Percentiles rank a stretch among this genome's conserved stretches.
Evolutionary conservation across 805 yeast species (phyloP).

Genomic region (Debaryomyces tyrocola): DNA sequence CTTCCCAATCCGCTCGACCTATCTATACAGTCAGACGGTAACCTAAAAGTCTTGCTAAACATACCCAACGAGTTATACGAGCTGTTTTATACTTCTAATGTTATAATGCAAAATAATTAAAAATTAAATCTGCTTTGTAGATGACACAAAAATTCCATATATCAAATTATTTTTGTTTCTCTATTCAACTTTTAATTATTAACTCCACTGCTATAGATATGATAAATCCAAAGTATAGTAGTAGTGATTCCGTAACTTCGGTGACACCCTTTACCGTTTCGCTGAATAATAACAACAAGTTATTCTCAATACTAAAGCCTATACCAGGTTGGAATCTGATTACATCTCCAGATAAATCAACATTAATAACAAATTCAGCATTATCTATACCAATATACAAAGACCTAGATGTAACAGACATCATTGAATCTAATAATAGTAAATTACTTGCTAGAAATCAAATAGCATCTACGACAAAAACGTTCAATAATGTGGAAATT

Average conservation of each 20-base stretch:
- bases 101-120: no score
- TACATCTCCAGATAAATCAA: not conserved
- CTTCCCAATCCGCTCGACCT: not conserved
- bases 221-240: not conserved
- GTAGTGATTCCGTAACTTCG: not conserved
- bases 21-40: not conserved
- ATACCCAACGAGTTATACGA: not conserved
- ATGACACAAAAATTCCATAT: not conserved
- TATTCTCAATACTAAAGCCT: slow-evolving; percentile 12
- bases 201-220: not conserved
- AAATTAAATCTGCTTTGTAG: not conserved
- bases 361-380: slow-evolving; percentile 1
- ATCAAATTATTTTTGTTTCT: not conserved
- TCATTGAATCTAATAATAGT: slow-evolving; percentile 13
- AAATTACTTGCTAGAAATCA: slow-evolving; percentile 4
- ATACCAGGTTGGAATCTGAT: not conserved
- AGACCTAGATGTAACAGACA: slow-evolving; percentile 12
- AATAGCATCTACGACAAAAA: not conserved
- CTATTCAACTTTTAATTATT: not conserved
- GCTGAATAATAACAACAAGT: slow-evolving; percentile 4
- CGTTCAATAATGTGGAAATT: not conserved
- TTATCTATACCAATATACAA: slow-evolving; percentile 16
- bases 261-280: slow-evolving; percentile 10
- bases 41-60: not conserved
- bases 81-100: not conserved